These are phyloP conservation scores for Ustilago cynodontis DNA, from an alignment of 1,284 basidiomycete species.

Conservation along the genomic window DNA sequence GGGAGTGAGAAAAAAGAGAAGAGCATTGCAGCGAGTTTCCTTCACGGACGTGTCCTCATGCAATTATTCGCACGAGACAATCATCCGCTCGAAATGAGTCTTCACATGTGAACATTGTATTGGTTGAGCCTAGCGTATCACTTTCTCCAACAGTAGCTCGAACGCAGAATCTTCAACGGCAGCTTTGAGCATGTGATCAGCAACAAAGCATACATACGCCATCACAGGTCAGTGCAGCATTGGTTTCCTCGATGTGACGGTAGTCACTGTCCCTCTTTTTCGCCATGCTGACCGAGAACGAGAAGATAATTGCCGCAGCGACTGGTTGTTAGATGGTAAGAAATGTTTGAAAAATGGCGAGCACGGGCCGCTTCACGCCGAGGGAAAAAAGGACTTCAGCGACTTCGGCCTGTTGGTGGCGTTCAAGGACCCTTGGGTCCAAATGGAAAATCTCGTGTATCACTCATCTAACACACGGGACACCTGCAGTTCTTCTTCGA, in stretches of 20 bases:
- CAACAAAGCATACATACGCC: background rate
- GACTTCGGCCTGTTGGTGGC: constrained; percentile 7
- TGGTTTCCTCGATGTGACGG: background rate
- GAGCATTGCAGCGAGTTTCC: too few species aligned
- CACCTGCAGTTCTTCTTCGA: background rate
- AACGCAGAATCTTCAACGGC: background rate
- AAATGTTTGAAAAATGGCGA: background rate
- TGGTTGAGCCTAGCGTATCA: background rate
- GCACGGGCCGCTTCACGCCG: constrained; percentile 3
- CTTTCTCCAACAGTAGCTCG: too few species aligned
- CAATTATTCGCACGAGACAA: too few species aligned
- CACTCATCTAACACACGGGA: constrained; percentile 8
- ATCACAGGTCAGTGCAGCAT: background rate
- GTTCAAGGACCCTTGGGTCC: constrained; percentile 20
- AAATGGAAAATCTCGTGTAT: constrained; percentile 9
- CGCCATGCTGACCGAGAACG: background rate
- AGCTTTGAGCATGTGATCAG: background rate
- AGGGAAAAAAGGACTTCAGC: background rate
- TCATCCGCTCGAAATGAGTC: background rate
- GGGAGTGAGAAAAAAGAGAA: too few species aligned
- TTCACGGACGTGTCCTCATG: too few species aligned
- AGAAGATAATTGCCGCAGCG: background rate
- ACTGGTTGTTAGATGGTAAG: background rate
- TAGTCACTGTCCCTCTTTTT: too few species aligned
- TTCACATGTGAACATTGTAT: background rate